Evolutionary conservation across 2,329 filamentous ascomycete genomes (phyloP), one percentile per base, ranked within the genome.

Genomic region (Trichothecium sympodiale): DNA sequence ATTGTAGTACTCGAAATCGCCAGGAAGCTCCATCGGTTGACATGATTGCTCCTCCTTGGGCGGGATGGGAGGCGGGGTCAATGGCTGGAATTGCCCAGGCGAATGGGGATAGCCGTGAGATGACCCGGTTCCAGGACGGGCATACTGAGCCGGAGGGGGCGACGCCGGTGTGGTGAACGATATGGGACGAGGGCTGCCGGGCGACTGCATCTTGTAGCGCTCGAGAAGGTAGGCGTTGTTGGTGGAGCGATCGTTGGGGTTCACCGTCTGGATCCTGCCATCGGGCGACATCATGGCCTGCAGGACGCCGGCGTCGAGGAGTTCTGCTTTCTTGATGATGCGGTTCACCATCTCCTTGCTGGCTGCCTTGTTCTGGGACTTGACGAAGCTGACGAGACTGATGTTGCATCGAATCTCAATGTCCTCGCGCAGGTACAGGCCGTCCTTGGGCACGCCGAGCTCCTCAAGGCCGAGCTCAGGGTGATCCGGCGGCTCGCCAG

Each of bases 381-480:
- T 81, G 44, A 83, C 77, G 39, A 81, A 80, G 33, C 64, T 51
- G 39, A 77, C 65, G 55, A 81, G 66, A 40, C 77, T 68, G 36
- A 83, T 60, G 50, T 81, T 83, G 62, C 76, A 80, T 47, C 69
- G 71, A 55, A 83, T 77, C 52, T 83, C 77, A 29, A 83, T 78
- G 43, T 83, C 79, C 47, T 82, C 77, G 38, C 77, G 68, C 39
- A 83, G 59, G 46, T 83, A 83, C 3, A 83, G 56, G 0, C 79
- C 79, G 39, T 82, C 75, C 17, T 63, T 57, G 1, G 79, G 79
- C 1, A 68, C 74, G 31, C 75, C 74, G 0, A 81, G 65, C 23
- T 52, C 51, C n/a, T 62, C 59, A 13, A 72, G 54, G 4, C 78
- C 79, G 33, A 83, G 66, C 55, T 83, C 78, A 16, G 67, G 62